Percentiles rank a stretch among this genome's conserved stretches.
Conservation (phyloP, 2,329 filamentous ascomycete species). For the Truncatella angustata region DNA sequence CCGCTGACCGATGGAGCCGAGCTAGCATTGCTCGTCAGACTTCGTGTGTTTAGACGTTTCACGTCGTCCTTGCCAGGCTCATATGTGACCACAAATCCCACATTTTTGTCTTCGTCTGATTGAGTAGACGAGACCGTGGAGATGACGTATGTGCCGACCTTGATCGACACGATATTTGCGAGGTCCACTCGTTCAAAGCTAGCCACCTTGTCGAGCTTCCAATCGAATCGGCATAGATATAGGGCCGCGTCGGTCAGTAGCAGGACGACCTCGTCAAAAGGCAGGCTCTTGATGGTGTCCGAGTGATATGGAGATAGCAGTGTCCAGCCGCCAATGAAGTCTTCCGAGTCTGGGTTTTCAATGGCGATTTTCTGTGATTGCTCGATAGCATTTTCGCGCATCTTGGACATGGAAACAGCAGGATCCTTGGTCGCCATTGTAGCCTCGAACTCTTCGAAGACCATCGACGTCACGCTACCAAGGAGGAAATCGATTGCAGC, state of each 20-base stretch:
- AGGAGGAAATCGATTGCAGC: slow-evolving; percentile 92
- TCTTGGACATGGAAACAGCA: slow-evolving; percentile 78
- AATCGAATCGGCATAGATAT: slow-evolving; percentile 90
- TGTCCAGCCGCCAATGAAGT: slow-evolving; percentile 87
- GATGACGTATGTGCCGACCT: slow-evolving; percentile 85
- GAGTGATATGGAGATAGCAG: slow-evolving; percentile 72
- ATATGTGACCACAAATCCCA: slow-evolving; percentile 81
- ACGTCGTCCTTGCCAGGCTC: slow-evolving; percentile 69
- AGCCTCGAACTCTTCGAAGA: slow-evolving; percentile 92
- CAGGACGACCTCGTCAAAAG: slow-evolving; percentile 86
- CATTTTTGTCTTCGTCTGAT: slow-evolving; percentile 74
- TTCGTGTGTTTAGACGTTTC: slow-evolving; percentile 80
- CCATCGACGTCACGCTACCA: slow-evolving; percentile 77
- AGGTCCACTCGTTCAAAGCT: slow-evolving; percentile 87
- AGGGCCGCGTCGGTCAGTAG: slow-evolving; percentile 81
- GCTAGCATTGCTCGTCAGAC: slow-evolving; percentile 57
- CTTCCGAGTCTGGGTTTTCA: slow-evolving; percentile 70
- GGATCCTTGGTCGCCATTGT: slow-evolving; percentile 93
- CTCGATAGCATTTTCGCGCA: slow-evolving; percentile 87
- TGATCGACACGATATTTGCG: slow-evolving; percentile 68
- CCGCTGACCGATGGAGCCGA: slow-evolving; percentile 14
- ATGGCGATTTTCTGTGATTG: slow-evolving; percentile 84
- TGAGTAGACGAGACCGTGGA: slow-evolving; percentile 78
- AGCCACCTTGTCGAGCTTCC: slow-evolving; percentile 90
- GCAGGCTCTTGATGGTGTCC: slow-evolving; percentile 66